These are phyloP conservation scores for Escovopsis sp. DNA, from an alignment of 2,329 filamentous ascomycete species.

Conservation along the genomic window DNA sequence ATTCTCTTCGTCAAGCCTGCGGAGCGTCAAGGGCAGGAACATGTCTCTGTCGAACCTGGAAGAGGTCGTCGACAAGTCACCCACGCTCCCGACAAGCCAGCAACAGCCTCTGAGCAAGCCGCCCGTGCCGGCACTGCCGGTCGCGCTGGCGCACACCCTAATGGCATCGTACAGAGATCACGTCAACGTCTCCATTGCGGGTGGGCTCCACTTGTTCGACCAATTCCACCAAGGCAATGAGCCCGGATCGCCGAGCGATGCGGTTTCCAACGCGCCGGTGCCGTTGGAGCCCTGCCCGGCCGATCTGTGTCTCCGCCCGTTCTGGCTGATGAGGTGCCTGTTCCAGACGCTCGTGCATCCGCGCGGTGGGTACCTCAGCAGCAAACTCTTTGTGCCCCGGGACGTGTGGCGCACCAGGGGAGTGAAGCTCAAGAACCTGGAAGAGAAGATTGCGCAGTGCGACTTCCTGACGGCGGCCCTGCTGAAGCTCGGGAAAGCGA, in stretches of 20 bases:
- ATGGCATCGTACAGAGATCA: constrained; percentile 46
- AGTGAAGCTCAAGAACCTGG: constrained; percentile 78
- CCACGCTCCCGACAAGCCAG: constrained; percentile 58
- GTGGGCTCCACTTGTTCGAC: constrained; percentile 71
- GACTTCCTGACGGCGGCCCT: constrained; percentile 83
- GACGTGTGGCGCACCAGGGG: constrained; percentile 91
- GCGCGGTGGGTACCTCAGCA: constrained; percentile 81
- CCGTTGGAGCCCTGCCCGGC: constrained; percentile 85
- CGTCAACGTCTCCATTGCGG: constrained; percentile 41
- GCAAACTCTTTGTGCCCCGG: constrained; percentile 77
- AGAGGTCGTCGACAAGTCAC: constrained; percentile 51
- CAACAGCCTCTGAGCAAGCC: constrained; percentile 33
- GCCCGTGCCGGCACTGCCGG: constrained; percentile 48
- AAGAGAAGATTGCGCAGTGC: constrained; percentile 88
- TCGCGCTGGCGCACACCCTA: constrained; percentile 53
- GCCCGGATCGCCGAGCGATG: constrained; percentile 48
- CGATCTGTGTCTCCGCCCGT: constrained; percentile 78
- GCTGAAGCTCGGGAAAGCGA: constrained; percentile 66
- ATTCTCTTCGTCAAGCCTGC: constrained; percentile 54
- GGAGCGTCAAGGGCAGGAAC: constrained; percentile 59
- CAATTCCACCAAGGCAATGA: constrained; percentile 56
- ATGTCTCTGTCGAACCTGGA: constrained; percentile 50
- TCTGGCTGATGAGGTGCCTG: constrained; percentile 92
- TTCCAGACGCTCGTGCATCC: constrained; percentile 88
- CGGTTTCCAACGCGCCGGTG: constrained; percentile 49